Base-by-base conservation (phyloP, 768 basidiomycete species). In the Fomitopsis pulvina region DNA sequence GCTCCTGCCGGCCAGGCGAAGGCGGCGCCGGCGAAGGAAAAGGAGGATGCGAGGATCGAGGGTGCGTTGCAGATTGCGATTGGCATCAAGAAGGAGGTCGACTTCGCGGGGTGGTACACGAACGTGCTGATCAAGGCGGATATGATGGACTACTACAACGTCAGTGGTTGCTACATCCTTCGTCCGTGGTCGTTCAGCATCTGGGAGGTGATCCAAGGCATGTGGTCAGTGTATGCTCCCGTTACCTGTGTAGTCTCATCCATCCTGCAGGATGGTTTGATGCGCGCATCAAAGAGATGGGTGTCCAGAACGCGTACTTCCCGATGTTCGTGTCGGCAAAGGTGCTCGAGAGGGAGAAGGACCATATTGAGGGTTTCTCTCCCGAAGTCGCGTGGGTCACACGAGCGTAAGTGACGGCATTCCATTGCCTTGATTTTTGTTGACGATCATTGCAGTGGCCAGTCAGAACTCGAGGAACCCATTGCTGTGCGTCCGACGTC, bases 301-400 rank as follows among this genome's bases (percentile, higher is more conserved):
- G 86, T 41, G 95, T 98, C 16, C 90, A 96, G 66, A 97, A 98
- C 65, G 85, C 92, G 3, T 99, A 97, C 64, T 99, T 99, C 79
- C 96, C 96, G 2, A 97, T 99, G 92, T 98, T 98, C 60, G 88
- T 99, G 28, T 94, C 93, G 0, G 68, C 79, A 51, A 92, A 89
- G 50, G 89, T 94, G 22, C 79, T 99, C 50, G 94, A 99, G 68
- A 80, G 89, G 47, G 96, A 99, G 69, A 98, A 98, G 72, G 84
- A 98, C 60, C 96, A 99, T 66, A 92, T 99, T 52, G 96, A 98
- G 66, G 96, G 96, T 2, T 99, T 99, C 72, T 95, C 95, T 50
- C 94, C 96, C 3, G 96, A 99, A 69, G 96, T 99, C 28, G 96
- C 96, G n/a, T 99, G 96, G 96, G 96, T 99, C 50, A 99, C 96